Conservation (phyloP, 495 filamentous ascomycete species). For the Neurospora tetraspora region DNA sequence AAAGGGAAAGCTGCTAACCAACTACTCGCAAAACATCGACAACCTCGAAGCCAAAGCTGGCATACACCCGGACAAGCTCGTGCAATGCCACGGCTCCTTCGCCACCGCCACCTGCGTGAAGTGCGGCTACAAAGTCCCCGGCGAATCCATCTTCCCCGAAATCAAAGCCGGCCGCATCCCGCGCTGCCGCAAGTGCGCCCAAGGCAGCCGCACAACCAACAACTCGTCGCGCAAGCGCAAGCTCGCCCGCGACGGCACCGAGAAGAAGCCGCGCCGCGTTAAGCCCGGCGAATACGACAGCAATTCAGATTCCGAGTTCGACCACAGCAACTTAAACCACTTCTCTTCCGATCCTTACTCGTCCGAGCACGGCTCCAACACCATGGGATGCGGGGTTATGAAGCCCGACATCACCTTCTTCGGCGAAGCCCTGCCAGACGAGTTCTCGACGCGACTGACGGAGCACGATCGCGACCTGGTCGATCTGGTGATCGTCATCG, state of each 20-base stretch:
- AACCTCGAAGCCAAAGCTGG: slow-evolving; percentile 88
- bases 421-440: slow-evolving; percentile 75
- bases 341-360: slow-evolving; percentile 18
- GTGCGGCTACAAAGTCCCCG: slow-evolving; percentile 64
- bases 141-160: slow-evolving; percentile 66
- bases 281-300: slow-evolving; percentile 49
- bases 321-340: slow-evolving; percentile 48
- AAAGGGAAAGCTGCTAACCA: slow-evolving; percentile 82
- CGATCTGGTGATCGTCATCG: slow-evolving; percentile 94
- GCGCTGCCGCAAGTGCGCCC: slow-evolving; percentile 51
- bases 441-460: slow-evolving; percentile 72
- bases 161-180: slow-evolving; percentile 66
- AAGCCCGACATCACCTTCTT: slow-evolving; percentile 99
- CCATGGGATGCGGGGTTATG: slow-evolving; percentile 62
- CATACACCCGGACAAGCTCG: slow-evolving; percentile 69
- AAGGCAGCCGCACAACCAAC: slow-evolving; percentile 34
- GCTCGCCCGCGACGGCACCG: slow-evolving; percentile 50
- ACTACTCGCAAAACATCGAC: slow-evolving; percentile 98
- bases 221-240: slow-evolving; percentile 56
- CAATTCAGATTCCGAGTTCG: slow-evolving; percentile 61
- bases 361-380: slow-evolving; percentile 1
- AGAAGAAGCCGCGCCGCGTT: slow-evolving; percentile 48
- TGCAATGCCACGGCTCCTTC: slow-evolving; percentile 95
- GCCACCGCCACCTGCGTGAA: slow-evolving; percentile 85
- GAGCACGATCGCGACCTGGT: slow-evolving; percentile 68